Evolutionary conservation across 2,329 filamentous ascomycete species (phyloP), one percentile per base, ranked within the genome.

Genomic region (Clonostachys chloroleuca): DNA sequence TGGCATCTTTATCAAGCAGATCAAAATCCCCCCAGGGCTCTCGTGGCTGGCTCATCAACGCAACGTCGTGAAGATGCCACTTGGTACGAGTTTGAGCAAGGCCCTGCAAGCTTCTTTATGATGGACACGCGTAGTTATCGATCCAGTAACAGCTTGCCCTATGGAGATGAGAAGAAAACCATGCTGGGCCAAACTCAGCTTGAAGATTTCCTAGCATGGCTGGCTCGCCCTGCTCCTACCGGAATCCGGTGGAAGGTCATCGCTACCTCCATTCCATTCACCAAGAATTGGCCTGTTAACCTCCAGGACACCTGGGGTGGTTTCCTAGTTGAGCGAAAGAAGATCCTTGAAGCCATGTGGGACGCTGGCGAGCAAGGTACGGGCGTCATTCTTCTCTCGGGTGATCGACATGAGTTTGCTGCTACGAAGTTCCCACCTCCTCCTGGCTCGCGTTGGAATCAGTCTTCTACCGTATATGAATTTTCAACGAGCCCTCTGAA

Each of bases 381-480:
- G 10, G 39, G 42, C 20, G 84, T 97, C 8, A 77, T 96, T 4
- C 74, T 97, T 12, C 74, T 99, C 12, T 94, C 87, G 14, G 94
- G 94, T 1, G 94, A 99, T 60, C 78, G 94, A n/a, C 94, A 99
- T 61, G 94, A 99, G 65, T 97, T 97, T 64, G 94, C 89, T 2
- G 92, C 92, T 1, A 97, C 92, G 0, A 83, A 85, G 43, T 86
- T 87, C 68, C 86, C 75, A 14, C 83, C 78, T n/a, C 81, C 75
- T 51, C 73, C 55, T 45, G 75, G 70, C 52, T 80, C 81, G 43
- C 79, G 66, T 45, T 89, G 85, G 84, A 74, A 81, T 0, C 69
- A 81, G 43, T 76, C 68, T 40, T 79, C 82, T 2, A 77, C 84
- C 0, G 87, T 95, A 1, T 86, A 95, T 57, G 94, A 99, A 64